Conservation (phyloP, 768 basidiomycete species). For the Lentinula lateritia region DNA sequence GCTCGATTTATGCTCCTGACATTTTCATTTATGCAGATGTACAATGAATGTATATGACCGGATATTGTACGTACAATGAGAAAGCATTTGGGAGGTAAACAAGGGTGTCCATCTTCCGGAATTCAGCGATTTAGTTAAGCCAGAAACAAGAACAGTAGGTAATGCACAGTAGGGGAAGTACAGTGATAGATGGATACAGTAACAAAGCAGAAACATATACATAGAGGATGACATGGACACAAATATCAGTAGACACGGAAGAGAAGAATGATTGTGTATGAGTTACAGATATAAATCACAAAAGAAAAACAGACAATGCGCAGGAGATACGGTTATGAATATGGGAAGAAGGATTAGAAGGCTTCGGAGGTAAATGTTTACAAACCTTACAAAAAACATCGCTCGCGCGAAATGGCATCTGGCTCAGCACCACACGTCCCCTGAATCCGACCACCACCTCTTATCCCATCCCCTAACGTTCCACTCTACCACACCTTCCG, state of each 20-base stretch:
- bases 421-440: conserved; percentile 9
- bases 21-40: not conserved
- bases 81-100: not conserved
- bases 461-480: conserved; percentile 64
- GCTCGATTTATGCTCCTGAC: no score
- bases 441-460: conserved; percentile 58
- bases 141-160: no score
- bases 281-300: no score
- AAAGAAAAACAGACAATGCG: not conserved
- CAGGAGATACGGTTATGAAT: not conserved
- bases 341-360: not conserved
- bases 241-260: not conserved
- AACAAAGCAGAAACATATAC: not conserved
- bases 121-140: no score
- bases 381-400: not conserved
- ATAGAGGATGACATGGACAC: not conserved
- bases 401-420: no score
- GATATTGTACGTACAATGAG: not conserved
- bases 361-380: not conserved
- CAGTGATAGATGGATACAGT: not conserved
- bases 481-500: conserved; percentile 64
- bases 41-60: not conserved
- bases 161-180: not conserved
- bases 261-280: not conserved
- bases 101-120: not conserved